These are phyloP conservation scores for Leucocoprinus sp. DNA, from an alignment of 768 basidiomycete species.

Conservation along the genomic window DNA sequence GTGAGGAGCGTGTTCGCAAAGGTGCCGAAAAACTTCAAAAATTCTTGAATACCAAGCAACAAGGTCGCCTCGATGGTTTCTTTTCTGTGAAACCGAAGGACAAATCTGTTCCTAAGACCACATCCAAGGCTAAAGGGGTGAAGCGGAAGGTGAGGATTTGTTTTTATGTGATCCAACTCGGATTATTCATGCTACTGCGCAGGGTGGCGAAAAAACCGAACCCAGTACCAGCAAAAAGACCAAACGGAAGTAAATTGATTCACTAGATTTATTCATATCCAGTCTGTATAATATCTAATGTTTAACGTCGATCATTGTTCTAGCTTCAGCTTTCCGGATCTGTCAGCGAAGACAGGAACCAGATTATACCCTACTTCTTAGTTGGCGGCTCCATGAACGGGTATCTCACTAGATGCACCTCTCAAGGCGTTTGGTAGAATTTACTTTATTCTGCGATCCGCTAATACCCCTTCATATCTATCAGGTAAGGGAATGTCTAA, in stretches of 20 bases:
- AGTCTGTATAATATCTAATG: not conserved
- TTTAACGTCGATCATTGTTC: no score
- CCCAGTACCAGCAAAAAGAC: conserved; percentile 30
- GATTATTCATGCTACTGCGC: not conserved
- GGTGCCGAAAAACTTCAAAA: conserved; percentile 91
- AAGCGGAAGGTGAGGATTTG: conserved; percentile 45
- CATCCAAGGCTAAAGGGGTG: conserved; percentile 26
- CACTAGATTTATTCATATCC: not conserved
- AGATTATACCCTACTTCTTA: no score
- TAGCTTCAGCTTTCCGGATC: no score
- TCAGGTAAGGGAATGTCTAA: no score
- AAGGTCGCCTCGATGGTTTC: conserved; percentile 94
- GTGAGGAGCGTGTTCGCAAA: conserved; percentile 94
- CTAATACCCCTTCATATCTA: no score
- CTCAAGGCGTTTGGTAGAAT: no score
- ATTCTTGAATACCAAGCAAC: conserved; percentile 83
- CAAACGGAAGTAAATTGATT: conserved; percentile 28
- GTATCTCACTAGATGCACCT: no score
- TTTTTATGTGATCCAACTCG: not conserved
- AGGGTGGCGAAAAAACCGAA: conserved; percentile 36
- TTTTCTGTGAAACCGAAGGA: conserved; percentile 71
- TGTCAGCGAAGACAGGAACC: no score
- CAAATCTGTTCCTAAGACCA: conserved; percentile 23
- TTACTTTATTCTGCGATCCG: no score
- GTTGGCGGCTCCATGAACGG: no score